phyloP scores from a whole-genome alignment of 768 basidiomycete genomes.

The Mycena latifolia region DNA sequence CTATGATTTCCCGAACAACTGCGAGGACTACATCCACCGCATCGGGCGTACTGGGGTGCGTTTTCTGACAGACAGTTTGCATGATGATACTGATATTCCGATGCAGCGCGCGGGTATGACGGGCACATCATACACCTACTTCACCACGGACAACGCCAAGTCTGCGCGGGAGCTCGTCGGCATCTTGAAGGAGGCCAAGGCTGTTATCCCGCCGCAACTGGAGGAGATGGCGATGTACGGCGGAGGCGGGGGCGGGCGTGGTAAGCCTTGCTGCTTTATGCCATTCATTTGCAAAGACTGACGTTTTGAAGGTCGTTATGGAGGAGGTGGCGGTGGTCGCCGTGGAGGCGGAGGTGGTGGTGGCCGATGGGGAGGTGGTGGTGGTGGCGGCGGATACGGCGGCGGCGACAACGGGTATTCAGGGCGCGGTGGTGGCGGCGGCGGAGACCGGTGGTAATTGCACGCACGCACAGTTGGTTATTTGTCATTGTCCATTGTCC shows the following conservation, averaged over 20 bases:
- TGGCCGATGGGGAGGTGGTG: slow-evolving; percentile 60
- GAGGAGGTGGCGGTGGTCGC: slow-evolving; percentile 62
- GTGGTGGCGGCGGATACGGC: slow-evolving; percentile 56
- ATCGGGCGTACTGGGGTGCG: slow-evolving; percentile 96
- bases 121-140: slow-evolving; percentile 95
- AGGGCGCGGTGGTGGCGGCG: slow-evolving; percentile 36
- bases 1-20: slow-evolving; percentile 98
- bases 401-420: slow-evolving; percentile 59
- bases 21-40: slow-evolving; percentile 98
- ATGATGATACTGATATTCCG: slow-evolving; percentile 34
- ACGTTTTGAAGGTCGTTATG: slow-evolving; percentile 67
- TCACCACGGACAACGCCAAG: slow-evolving; percentile 96
- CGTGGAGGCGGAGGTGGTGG: slow-evolving; percentile 55
- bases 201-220: slow-evolving; percentile 86
- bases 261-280: slow-evolving; percentile 51
- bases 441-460: slow-evolving; percentile 46
- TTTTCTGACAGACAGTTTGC: slow-evolving; percentile 11
- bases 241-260: slow-evolving; percentile 82
- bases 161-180: slow-evolving; percentile 90
- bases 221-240: slow-evolving; percentile 94
- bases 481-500: slow-evolving; percentile 18
- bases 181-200: slow-evolving; percentile 91
- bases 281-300: slow-evolving; percentile 13
- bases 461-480: neutral
- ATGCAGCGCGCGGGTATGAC: slow-evolving; percentile 89